Percentiles rank a stretch among this genome's conserved stretches.
Evolutionary conservation across 257 asterid genomes (phyloP).

Genomic region (Henckelia pumila): DNA sequence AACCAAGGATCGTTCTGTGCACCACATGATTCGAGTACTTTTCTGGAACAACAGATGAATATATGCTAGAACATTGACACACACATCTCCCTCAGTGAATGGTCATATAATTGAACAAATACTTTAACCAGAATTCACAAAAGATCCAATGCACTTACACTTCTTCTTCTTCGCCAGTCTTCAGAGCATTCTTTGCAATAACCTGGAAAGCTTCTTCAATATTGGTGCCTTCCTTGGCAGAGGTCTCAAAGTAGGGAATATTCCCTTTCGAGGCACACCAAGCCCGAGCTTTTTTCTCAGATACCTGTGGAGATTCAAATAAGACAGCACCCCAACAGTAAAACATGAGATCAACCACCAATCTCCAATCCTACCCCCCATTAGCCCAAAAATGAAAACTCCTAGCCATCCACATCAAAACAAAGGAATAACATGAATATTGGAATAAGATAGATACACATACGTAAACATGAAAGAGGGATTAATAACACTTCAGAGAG

Average conservation of each 20-base stretch:
- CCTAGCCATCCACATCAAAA: not conserved
- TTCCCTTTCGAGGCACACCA: constrained; percentile 70
- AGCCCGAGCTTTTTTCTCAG: constrained; percentile 49
- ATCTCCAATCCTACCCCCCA: not conserved
- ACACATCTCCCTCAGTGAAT: constrained; percentile 45
- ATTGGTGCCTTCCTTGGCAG: constrained; percentile 63
- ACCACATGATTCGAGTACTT: constrained; percentile 34
- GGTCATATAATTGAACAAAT: constrained; percentile 7
- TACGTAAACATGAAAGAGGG: not conserved
- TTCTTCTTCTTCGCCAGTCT: constrained; percentile 59
- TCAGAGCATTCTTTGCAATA: constrained; percentile 61
- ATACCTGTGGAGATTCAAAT: constrained; percentile 28
- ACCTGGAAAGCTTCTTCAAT: constrained; percentile 63
- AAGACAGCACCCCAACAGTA: not conserved
- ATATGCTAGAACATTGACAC: constrained; percentile 41
- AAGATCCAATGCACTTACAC: constrained; percentile 34
- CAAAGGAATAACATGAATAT: not conserved
- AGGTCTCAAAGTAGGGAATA: constrained; percentile 63
- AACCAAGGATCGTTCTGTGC: constrained; percentile 42
- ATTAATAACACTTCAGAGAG: not conserved
- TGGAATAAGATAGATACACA: not conserved
- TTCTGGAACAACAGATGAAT: constrained; percentile 35
- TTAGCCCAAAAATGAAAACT: not conserved
- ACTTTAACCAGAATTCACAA: not conserved
- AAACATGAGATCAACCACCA: not conserved